Percentiles rank a stretch among this genome's conserved stretches.
phyloP scores from a whole-genome alignment of 495 filamentous ascomycete species.

The Durotheca rogersii region DNA sequence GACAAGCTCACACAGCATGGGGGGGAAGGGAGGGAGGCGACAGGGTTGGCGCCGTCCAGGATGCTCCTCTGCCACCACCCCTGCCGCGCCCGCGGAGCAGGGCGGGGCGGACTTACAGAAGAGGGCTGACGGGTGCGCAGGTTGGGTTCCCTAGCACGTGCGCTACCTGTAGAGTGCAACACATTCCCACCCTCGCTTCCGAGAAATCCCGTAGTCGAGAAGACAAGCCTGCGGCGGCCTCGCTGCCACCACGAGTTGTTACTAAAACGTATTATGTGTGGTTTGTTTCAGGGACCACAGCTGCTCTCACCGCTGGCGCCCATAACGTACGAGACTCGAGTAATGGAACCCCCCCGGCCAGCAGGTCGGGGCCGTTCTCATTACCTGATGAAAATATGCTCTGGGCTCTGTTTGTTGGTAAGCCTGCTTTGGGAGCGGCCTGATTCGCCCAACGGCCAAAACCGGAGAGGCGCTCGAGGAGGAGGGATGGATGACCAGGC shows the following conservation, averaged over 20 bases:
- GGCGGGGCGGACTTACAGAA: slow-evolving; percentile 29
- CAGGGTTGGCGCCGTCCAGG: slow-evolving; percentile 8
- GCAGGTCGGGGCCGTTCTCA: slow-evolving; percentile 23
- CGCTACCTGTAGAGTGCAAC: slow-evolving; percentile 16
- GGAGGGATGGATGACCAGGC: slow-evolving; percentile 5
- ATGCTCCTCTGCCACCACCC: background rate
- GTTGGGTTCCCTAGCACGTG: slow-evolving; percentile 22
- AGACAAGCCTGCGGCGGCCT: slow-evolving; percentile 1
- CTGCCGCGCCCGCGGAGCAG: slow-evolving; percentile 23
- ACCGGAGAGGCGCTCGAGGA: slow-evolving; percentile 2
- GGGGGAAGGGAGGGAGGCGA: background rate
- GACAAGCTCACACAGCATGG: background rate
- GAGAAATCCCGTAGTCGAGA: slow-evolving; percentile 26
- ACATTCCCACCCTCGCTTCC: slow-evolving; percentile 22
- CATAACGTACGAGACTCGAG: slow-evolving; percentile 5
- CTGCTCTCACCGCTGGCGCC: slow-evolving; percentile 17
- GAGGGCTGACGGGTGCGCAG: slow-evolving; percentile 25
- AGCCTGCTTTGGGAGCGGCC: slow-evolving; percentile 17
- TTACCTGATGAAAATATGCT: slow-evolving; percentile 30
- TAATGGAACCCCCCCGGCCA: slow-evolving; percentile 9
- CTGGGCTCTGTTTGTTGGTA: slow-evolving; percentile 12
- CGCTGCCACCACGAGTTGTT: background rate
- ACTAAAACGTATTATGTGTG: slow-evolving; percentile 11
- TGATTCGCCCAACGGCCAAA: background rate
- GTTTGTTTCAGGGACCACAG: slow-evolving; percentile 16